A percentile compares a stretch with the other conserved stretches of the same genome.
Conservation (phyloP, 768 basidiomycete genomes). For the Coprinopsis sp. region DNA sequence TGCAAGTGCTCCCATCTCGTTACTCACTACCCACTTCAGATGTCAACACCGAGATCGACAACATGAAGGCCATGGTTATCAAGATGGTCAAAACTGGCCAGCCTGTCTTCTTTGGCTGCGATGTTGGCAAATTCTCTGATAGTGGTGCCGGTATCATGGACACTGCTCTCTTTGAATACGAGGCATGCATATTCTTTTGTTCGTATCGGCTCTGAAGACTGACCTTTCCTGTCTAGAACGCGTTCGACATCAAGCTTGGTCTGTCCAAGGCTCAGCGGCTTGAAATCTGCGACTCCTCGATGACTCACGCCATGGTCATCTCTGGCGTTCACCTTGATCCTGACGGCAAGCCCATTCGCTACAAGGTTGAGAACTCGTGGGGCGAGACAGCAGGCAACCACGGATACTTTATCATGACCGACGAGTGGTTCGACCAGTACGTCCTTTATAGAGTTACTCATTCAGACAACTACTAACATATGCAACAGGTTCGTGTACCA, state of each 20-base stretch:
- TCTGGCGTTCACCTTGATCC: slow-evolving; percentile 84
- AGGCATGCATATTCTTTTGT: too few species aligned
- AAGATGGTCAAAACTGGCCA: slow-evolving; percentile 83
- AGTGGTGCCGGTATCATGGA: slow-evolving; percentile 79
- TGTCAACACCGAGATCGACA: slow-evolving; percentile 82
- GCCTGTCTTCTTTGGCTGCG: slow-evolving; percentile 95
- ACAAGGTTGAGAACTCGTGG: slow-evolving; percentile 98
- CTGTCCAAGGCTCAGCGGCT: slow-evolving; percentile 85
- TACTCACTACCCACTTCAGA: slow-evolving; percentile 43
- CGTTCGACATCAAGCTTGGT: slow-evolving; percentile 77
- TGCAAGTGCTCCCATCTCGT: neutral
- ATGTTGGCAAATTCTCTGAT: slow-evolving; percentile 86
- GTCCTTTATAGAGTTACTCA: slow-evolving; percentile 24
- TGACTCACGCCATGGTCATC: slow-evolving; percentile 98
- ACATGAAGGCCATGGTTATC: slow-evolving; percentile 78
- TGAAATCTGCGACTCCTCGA: slow-evolving; percentile 75
- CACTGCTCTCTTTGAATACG: slow-evolving; percentile 74
- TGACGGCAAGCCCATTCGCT: slow-evolving; percentile 74
- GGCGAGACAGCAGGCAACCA: slow-evolving; percentile 71
- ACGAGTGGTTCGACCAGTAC: slow-evolving; percentile 88
- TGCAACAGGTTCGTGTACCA: slow-evolving; percentile 78
- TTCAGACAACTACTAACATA: slow-evolving; percentile 1
- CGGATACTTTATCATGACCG: slow-evolving; percentile 91
- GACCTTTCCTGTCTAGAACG: slow-evolving; percentile 53
- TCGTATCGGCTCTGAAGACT: too few species aligned